phyloP scores from a whole-genome alignment of 2,329 filamentous ascomycete species.

The Huntiella abstrusa region DNA sequence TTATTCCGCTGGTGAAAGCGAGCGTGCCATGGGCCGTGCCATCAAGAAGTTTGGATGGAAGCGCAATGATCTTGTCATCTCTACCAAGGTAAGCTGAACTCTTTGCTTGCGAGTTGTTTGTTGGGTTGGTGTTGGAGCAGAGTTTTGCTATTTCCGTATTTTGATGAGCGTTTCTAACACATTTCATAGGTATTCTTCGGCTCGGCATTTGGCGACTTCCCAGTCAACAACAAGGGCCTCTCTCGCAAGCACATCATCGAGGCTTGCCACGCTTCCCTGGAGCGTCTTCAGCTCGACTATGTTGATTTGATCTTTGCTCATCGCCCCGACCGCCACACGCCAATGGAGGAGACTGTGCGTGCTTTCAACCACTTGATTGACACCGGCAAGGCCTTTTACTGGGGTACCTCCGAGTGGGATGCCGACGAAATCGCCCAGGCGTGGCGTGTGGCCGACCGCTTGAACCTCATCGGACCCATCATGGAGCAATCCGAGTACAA shows the following conservation, averaged over 20 bases:
- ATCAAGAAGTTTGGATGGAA: conserved; percentile 43
- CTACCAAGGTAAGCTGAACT: conserved; percentile 27
- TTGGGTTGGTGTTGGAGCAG: background rate
- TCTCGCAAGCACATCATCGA: conserved; percentile 53
- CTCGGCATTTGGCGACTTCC: conserved; percentile 36
- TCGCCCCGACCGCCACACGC: conserved; percentile 46
- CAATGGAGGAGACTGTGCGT: conserved; percentile 52
- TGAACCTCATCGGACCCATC: conserved; percentile 41
- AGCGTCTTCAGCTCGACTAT: conserved; percentile 39
- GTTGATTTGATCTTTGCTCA: conserved; percentile 54
- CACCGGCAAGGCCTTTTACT: conserved; percentile 49
- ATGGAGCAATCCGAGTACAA: conserved; percentile 53
- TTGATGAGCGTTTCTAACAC: background rate
- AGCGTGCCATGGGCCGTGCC: conserved; percentile 42
- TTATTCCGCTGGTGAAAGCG: conserved; percentile 42
- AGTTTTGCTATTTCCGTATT: too few relatives aligned
- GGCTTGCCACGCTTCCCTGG: conserved; percentile 39
- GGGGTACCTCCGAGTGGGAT: conserved; percentile 51
- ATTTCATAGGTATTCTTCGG: conserved; percentile 37
- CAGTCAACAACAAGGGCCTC: conserved; percentile 47
- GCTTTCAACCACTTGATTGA: conserved; percentile 53
- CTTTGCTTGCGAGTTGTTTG: background rate
- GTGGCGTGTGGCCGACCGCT: conserved; percentile 38
- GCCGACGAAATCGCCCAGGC: conserved; percentile 47
- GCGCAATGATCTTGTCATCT: conserved; percentile 40